Base-by-base conservation (phyloP, 108 stramenopile species). In the Mediolabrus comicus region DNA sequence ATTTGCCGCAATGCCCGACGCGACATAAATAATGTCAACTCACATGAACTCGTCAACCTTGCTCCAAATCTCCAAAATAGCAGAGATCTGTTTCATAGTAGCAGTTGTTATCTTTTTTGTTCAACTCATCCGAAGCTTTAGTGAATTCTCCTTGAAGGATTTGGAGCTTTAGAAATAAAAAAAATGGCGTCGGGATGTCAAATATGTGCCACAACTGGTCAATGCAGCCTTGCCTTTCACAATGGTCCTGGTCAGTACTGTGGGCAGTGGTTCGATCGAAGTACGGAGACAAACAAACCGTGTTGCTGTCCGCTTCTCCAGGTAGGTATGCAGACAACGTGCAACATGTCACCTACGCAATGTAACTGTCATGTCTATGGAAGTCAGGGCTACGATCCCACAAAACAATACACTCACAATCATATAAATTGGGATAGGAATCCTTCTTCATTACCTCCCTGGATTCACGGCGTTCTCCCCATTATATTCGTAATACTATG, bases 231-330 rank as follows among this genome's bases (percentile, higher is more conserved):
- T 19, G 77, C 77, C 46, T 77, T 72, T 35, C 62, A 72, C 32
- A 61, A 43, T 31, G 66, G 71, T 8, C 77, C 77, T 9, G 71
- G 77, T n/a, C 71, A 77, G 59, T 77, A 55, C 38, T 77, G 77
- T 56, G 77, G 77, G 6, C 27, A 32, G 0, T 77, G 22, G 22
- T 72, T 53, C 12, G 70, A 72, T 51, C 17, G 34, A 17, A 32
- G 55, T 7, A 56, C 35, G 7, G 27, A 55, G 6, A 14, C 28
- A 0, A 61, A 67, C 14, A 53, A 59, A 35, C 77, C 71, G 4
- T 77, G 77, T 41, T 77, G 77, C 59, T 77, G 77, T 24, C 77
- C 77, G 0, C 30, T 75, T 12, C 46, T 22, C n/a, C 46, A 49
- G 5, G 22, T 49, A 9, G 46, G 46, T 8, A 3, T n/a, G 22